Evolutionary conservation across 2,329 filamentous ascomycete genomes (phyloP).

Genomic region (Colletotrichum lentis): DNA sequence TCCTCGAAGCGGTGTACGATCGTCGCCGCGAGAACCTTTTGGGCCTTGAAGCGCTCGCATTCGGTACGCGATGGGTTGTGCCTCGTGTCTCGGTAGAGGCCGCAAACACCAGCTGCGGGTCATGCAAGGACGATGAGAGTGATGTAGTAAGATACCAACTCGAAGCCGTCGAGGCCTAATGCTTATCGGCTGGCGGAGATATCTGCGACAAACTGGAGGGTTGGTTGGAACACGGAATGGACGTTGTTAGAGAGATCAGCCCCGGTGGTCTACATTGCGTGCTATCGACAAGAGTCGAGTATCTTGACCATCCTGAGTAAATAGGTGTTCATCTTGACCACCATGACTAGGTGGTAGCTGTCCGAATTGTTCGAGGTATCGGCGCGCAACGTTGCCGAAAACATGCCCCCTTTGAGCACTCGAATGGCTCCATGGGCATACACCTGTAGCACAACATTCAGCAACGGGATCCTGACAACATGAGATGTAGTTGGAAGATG

Average conservation of each 20-base stretch:
- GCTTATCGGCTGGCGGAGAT: not conserved
- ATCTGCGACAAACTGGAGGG: not conserved
- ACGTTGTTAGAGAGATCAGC: not conserved
- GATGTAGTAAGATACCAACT: conserved; percentile 1
- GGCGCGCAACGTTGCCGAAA: not conserved
- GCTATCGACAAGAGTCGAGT: not conserved
- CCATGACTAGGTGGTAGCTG: not conserved
- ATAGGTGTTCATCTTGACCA: not conserved
- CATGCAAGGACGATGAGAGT: not conserved
- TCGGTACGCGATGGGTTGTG: not conserved
- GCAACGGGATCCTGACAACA: not conserved
- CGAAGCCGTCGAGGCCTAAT: not conserved
- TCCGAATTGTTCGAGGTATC: not conserved
- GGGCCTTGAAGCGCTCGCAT: not conserved
- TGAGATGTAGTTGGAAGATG: conserved; percentile 26
- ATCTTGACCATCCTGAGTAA: not conserved
- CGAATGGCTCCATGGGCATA: not conserved
- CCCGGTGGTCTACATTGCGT: not conserved
- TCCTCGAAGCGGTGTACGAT: conserved; percentile 22
- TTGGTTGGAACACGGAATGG: not conserved
- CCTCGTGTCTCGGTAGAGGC: not conserved
- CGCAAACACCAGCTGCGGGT: not conserved
- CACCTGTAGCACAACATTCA: not conserved
- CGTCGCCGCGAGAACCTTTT: not conserved
- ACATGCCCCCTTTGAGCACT: not conserved